A percentile compares a stretch with the other conserved stretches of the same genome.
These are phyloP conservation scores for Parietichytrium sp. DNA, from an alignment of 108 stramenopile genomes.

Conservation along the genomic window DNA sequence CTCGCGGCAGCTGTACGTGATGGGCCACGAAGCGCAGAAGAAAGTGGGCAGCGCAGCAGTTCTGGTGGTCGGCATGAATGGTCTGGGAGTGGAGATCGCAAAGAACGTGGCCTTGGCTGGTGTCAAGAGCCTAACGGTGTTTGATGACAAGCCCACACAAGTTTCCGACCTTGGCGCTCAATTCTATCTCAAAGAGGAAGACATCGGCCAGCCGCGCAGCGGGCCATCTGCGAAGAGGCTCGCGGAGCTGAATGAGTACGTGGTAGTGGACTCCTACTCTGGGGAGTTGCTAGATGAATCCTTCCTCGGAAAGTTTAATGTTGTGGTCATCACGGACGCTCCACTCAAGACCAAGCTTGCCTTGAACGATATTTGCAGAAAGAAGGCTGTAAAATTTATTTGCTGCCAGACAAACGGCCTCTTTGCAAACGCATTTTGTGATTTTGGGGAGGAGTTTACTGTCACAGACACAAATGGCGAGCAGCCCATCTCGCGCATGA, in stretches of 20 bases:
- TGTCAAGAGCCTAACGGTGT: constrained; percentile 49
- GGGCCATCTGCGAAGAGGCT: constrained; percentile 45
- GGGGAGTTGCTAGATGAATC: constrained; percentile 11
- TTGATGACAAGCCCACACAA: neutral
- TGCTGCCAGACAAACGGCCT: constrained; percentile 75
- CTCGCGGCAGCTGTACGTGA: constrained; percentile 97
- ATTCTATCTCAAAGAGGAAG: constrained; percentile 3
- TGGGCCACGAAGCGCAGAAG: constrained; percentile 96
- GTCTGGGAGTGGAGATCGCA: constrained; percentile 88
- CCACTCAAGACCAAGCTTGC: constrained; percentile 44
- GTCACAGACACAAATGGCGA: constrained; percentile 89
- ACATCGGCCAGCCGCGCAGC: constrained; percentile 60
- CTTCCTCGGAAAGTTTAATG: neutral
- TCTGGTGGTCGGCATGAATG: constrained; percentile 80
- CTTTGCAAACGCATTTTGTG: constrained; percentile 89
- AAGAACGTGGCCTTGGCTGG: constrained; percentile 94
- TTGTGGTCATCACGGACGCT: constrained; percentile 38
- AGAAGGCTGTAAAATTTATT: constrained; percentile 69
- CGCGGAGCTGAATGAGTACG: constrained; percentile 64
- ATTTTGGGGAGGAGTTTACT: constrained; percentile 84
- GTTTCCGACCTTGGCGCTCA: neutral
- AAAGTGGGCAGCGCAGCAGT: constrained; percentile 88
- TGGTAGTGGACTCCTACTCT: constrained; percentile 36
- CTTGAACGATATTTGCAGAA: constrained; percentile 74
- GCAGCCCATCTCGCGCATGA: constrained; percentile 77